Evolutionary conservation across 139 green algal species (phyloP), one percentile per base, ranked within the genome.

Genomic region (Coccomyxa sp.): DNA sequence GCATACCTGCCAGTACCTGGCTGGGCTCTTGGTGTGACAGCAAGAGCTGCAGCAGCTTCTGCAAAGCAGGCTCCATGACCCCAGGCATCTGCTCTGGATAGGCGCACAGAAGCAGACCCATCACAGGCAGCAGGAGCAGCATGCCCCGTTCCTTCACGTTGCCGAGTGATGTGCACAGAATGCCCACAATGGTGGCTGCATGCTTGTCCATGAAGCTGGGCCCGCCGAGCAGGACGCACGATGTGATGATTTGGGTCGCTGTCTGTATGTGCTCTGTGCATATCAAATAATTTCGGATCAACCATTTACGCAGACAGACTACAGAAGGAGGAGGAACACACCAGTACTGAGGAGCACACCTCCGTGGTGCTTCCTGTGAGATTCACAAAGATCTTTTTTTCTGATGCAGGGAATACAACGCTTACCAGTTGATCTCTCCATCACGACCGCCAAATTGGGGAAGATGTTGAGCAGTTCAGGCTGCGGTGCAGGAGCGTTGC

Each of bases 221-320:
- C n/a, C 92, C 88, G 0, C 92, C 93, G 31, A 96, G 81, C n/a
- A 96, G 86, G 17, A 94, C 75, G 86, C 88, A 93, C 71, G 88
- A 92, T 59, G 89, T 78, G 45, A 91, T 82, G 25, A 95, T 88
- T 13, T 82, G 76, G 63, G 10, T n/a, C 7, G 77, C 82, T 68
- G 91, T 81, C 58, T 84, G 88, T n/a, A 98, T 84, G 81, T 95
- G 89, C 79, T 95, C 86, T 77, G 83, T 83, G n/a, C 51, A 87
- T 51, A 81, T 51, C 77, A 51, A 60, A 7, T 1, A 13, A 51
- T 51, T 7, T 11, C 7, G 7, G 38, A 51, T 51, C 38, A 51
- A 51, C 38, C 7, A 51, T 51, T 11, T 7, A 51, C 7, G 38
- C 38, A 51, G 38, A 51, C 38, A 51, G 38, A 51, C 38, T 51